Conservation (phyloP, 176 grass and related monocot species). For the Ensete glaucum region DNA sequence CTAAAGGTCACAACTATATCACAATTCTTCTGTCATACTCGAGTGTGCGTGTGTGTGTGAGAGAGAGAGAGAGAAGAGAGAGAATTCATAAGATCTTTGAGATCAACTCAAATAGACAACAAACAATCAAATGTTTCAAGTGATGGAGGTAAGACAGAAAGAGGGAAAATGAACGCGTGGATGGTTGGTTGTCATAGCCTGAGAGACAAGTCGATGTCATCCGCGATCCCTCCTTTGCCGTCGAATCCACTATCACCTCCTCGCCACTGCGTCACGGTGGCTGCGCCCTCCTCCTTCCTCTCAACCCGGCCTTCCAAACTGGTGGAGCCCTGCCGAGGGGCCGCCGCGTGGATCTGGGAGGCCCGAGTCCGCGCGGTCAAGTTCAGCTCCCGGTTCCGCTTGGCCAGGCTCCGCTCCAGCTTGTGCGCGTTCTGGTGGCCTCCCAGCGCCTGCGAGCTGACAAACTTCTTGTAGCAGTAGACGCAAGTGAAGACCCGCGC, state of each 20-base stretch:
- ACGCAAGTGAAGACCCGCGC: slow-evolving; percentile 57
- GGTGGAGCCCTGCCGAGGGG: not conserved
- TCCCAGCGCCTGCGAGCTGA: slow-evolving; percentile 80
- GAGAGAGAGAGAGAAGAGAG: too few species aligned
- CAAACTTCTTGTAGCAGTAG: slow-evolving; percentile 82
- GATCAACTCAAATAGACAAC: too few species aligned
- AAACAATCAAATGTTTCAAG: too few species aligned
- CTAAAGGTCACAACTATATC: too few species aligned
- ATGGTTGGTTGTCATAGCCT: not conserved
- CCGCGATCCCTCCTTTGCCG: slow-evolving; percentile 1
- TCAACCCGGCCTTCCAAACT: not conserved
- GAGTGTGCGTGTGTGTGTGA: too few species aligned
- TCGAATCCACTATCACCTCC: not conserved
- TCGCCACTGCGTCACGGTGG: not conserved
- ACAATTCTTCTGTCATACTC: too few species aligned
- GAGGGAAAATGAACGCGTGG: too few species aligned
- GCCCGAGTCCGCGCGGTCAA: not conserved
- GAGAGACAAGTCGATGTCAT: slow-evolving; percentile 16
- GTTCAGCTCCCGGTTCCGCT: slow-evolving; percentile 6
- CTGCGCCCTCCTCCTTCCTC: not conserved
- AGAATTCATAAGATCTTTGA: too few species aligned
- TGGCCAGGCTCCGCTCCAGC: slow-evolving; percentile 50
- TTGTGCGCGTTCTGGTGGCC: slow-evolving; percentile 98
- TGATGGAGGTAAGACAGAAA: too few species aligned
- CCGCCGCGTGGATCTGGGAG: not conserved